phyloP scores from a whole-genome alignment of 2,329 filamentous ascomycete species.

The Coleophoma crateriformis region DNA sequence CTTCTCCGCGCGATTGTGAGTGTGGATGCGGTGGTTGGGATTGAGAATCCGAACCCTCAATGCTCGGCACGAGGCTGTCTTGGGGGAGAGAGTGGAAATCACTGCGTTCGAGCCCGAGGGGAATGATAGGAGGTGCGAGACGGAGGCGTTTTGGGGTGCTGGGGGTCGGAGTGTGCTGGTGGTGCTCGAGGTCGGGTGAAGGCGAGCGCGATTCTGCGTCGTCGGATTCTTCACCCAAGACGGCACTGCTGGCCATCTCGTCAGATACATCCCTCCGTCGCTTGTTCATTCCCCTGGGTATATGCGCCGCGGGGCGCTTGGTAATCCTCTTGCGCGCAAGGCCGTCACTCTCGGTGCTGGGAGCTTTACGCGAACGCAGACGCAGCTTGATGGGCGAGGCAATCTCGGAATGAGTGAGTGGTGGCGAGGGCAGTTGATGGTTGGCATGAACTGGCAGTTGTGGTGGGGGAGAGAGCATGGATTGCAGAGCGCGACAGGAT shows the following conservation, averaged over 20 bases:
- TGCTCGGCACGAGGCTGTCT: constrained; percentile 25
- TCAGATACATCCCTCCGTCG: constrained; percentile 40
- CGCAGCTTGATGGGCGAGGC: constrained; percentile 45
- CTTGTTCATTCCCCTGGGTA: constrained; percentile 44
- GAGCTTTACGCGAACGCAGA: constrained; percentile 39
- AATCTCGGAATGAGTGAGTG: constrained; percentile 31
- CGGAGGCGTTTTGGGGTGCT: constrained; percentile 56
- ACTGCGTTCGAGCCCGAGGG: constrained; percentile 50
- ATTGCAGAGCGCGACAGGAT: constrained; percentile 56
- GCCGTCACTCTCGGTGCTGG: constrained; percentile 16
- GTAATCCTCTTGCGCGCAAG: constrained; percentile 35
- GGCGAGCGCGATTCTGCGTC: constrained; percentile 11
- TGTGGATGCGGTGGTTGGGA: too few species aligned
- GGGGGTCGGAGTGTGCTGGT: constrained; percentile 8
- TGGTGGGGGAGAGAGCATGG: constrained; percentile 41
- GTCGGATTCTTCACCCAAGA: constrained; percentile 23
- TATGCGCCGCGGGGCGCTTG: constrained; percentile 39
- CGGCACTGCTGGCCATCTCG: constrained; percentile 39
- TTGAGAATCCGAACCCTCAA: neutral
- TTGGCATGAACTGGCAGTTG: constrained; percentile 26
- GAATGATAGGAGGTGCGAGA: constrained; percentile 54
- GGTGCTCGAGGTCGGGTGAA: constrained; percentile 14
- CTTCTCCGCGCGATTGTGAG: too few species aligned
- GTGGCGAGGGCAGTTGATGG: constrained; percentile 47
- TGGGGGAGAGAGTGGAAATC: constrained; percentile 47